Evolutionary conservation across 1,139 yeast genomes (phyloP).

Genomic region (Yamadazyma songkhlaensis): DNA sequence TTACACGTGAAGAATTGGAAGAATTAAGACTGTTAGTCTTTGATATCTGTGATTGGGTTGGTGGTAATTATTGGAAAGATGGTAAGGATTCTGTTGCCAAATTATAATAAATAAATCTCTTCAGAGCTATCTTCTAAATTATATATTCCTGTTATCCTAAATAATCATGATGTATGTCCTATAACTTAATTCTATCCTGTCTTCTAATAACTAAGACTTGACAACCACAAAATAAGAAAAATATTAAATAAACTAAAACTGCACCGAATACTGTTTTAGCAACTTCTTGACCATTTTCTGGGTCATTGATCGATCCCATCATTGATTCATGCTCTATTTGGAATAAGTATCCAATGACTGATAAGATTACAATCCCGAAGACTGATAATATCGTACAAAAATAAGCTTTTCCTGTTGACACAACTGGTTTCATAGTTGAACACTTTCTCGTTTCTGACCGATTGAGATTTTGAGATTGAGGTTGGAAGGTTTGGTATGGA

Average conservation of each 20-base stretch:
- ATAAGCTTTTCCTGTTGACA: conserved; percentile 78
- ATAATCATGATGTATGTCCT: not conserved
- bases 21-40: conserved; percentile 63
- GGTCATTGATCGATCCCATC: conserved; percentile 90
- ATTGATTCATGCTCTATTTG: conserved; percentile 80
- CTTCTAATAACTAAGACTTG: conserved; percentile 67
- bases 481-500: not conserved
- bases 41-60: conserved; percentile 72
- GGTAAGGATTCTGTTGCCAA: conserved; percentile 67
- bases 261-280: conserved; percentile 90
- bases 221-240: conserved; percentile 85
- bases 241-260: conserved; percentile 74
- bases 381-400: conserved; percentile 91
- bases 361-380: conserved; percentile 83
- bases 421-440: conserved; percentile 33
- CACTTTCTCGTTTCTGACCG: conserved; percentile 3
- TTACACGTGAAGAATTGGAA: conserved; percentile 59
- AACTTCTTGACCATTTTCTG: conserved; percentile 90
- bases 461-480: not conserved
- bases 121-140: not conserved
- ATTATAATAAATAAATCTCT: conserved; percentile 20
- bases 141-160: not conserved
- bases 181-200: conserved; percentile 53
- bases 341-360: conserved; percentile 82
- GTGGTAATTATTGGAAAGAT: conserved; percentile 44